Base-by-base conservation (phyloP, 2,329 filamentous ascomycete genomes). In the Alternaria conjuncta region DNA sequence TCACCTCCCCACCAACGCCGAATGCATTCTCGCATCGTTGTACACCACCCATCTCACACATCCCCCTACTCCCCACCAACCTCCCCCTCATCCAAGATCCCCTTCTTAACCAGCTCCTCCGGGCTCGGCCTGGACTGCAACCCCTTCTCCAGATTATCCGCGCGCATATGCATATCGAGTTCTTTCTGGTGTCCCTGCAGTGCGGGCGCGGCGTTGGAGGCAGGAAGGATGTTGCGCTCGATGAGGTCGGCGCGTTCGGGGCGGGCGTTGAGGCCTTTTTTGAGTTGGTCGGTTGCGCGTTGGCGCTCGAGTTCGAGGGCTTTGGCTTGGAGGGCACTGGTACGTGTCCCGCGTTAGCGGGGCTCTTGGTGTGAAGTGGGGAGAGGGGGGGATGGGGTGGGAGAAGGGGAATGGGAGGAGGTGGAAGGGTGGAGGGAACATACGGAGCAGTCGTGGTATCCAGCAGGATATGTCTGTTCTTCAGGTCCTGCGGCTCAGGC, bases 201-300 rank as follows among this genome's bases (percentile, higher is more conserved):
- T 3, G 90, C 87, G 0, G 94, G 94, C 0, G 94, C 93, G 18
- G 91, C 93, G 55, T 81, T 90, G 30, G 91, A 91, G 60, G 89
- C 88, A 25, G 92, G 92, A 25, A 97, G 89, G 78, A 97, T 97
- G 81, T 97, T 97, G 71, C 90, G 91, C 78, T 96, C 91, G 66
- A 97, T 84, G 21, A 97, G 85, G 74, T 93, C 89, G 36, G 93
- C 87, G 61, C 92, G 89, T 21, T 93, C 87, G 5, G 89, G 88
- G 15, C 90, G 82, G 61, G 87, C 85, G 70, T 88, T 85, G 12
- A 92, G 82, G 25, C 87, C 85, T 78, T 89, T 90, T 80, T 88
- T 90, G 67, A 92, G 78, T 67, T 81, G 88, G 75, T 92, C 88
- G 11, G 85, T 85, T 15, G 86, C 85, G 61, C 85, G 84, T 76